A percentile compares a stretch with the other conserved stretches of the same genome.
These are phyloP conservation scores for Alternaria sp. DNA, from an alignment of 2,329 filamentous ascomycete species.

Conservation along the genomic window DNA sequence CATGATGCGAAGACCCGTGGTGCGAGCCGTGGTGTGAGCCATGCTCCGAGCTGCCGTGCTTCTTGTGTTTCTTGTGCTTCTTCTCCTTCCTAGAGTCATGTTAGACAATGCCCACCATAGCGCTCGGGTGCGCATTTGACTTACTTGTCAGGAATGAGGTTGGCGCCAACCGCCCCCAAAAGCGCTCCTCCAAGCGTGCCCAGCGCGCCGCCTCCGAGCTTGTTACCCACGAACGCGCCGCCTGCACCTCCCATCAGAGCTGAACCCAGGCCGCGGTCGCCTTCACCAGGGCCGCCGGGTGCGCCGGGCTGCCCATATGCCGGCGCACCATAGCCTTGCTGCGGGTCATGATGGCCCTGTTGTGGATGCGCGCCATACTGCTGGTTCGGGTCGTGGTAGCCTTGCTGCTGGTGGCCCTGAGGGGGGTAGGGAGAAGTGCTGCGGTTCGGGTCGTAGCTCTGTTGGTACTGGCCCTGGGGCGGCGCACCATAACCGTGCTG, in stretches of 20 bases:
- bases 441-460: constrained; percentile 45
- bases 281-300: constrained; percentile 47
- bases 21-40: constrained; percentile 28
- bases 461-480: constrained; percentile 38
- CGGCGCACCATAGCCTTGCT: constrained; percentile 33
- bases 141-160: constrained; percentile 56
- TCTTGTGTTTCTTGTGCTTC: constrained; percentile 47
- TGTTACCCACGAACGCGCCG: constrained; percentile 62
- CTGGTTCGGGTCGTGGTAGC: constrained; percentile 28
- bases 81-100: constrained; percentile 25
- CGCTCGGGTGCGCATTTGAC: background rate
- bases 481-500: constrained; percentile 40
- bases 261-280: constrained; percentile 64
- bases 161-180: constrained; percentile 63
- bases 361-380: constrained; percentile 27
- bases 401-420: constrained; percentile 32
- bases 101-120: background rate
- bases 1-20: constrained; percentile 10
- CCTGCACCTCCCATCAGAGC: constrained; percentile 61
- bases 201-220: constrained; percentile 60
- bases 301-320: constrained; percentile 51
- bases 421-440: constrained; percentile 46
- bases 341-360: constrained; percentile 14
- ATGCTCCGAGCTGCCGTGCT: constrained; percentile 40
- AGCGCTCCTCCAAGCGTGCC: constrained; percentile 60